phyloP scores from a whole-genome alignment of 169 alveolate genomes.

The Cryptosporidium tyzzeri region DNA sequence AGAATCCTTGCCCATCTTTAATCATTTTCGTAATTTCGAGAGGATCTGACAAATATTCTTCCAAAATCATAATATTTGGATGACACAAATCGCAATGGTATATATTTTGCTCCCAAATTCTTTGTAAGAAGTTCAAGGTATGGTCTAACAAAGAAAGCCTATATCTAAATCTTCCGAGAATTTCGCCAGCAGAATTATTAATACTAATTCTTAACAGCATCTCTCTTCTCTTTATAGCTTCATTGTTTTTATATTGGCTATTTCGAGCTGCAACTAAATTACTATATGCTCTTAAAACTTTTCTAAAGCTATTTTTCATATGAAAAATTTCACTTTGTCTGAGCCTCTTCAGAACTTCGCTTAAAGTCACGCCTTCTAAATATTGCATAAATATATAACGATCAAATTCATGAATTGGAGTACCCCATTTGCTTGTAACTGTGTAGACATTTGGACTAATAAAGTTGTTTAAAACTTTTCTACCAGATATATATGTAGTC shows the following conservation, averaged over 20 bases:
- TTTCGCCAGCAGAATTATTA: constrained; percentile 61
- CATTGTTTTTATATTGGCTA: constrained; percentile 33
- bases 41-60: constrained; percentile 49
- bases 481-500: constrained; percentile 40
- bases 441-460: constrained; percentile 67
- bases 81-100: constrained; percentile 69
- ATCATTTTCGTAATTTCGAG: constrained; percentile 44
- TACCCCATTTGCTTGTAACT: constrained; percentile 52
- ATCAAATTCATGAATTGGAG: constrained; percentile 43
- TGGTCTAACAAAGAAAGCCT: constrained; percentile 56
- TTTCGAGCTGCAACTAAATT: constrained; percentile 45
- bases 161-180: constrained; percentile 61
- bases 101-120: constrained; percentile 72
- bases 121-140: constrained; percentile 53
- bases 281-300: constrained; percentile 53
- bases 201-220: constrained; percentile 66
- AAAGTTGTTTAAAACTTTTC: background rate
- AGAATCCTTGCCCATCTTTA: constrained; percentile 70
- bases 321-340: constrained; percentile 50
- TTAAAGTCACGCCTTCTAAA: constrained; percentile 63
- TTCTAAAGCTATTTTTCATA: constrained; percentile 65
- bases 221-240: constrained; percentile 47
- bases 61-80: constrained; percentile 73
- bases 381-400: constrained; percentile 70
- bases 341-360: constrained; percentile 41